phyloP scores from a whole-genome alignment of 2,329 filamentous ascomycete genomes.

The Leptographium flavum region DNA sequence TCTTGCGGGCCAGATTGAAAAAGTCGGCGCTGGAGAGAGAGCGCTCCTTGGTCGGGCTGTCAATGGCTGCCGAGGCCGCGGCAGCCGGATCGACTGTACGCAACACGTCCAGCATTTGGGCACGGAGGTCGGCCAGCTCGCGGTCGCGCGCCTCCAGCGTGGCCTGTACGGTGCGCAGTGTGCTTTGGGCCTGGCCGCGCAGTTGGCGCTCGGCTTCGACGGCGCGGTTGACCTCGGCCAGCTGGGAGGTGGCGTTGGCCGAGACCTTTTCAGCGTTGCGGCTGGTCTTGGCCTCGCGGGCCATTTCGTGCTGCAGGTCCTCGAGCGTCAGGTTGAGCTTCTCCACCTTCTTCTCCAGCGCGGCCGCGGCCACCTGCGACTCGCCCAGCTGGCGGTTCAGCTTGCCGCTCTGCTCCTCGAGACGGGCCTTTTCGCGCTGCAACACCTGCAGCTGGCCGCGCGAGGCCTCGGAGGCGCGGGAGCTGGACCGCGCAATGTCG shows the following conservation, averaged over 20 bases:
- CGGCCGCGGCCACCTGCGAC: conserved; percentile 65
- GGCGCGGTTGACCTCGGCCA: conserved; percentile 78
- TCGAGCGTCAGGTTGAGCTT: conserved; percentile 80
- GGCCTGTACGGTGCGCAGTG: conserved; percentile 65
- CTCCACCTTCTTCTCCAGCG: conserved; percentile 86
- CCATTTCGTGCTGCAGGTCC: conserved; percentile 84
- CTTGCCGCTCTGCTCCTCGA: conserved; percentile 71
- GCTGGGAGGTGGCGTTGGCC: conserved; percentile 64
- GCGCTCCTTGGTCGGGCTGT: conserved; percentile 1
- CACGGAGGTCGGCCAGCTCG: conserved; percentile 67
- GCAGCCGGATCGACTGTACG: conserved; percentile 74
- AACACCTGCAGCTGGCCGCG: conserved; percentile 62
- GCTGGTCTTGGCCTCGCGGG: conserved; percentile 76
- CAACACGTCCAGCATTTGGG: conserved; percentile 67
- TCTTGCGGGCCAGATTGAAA: conserved; percentile 72
- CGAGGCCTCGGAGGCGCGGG: conserved; percentile 71
- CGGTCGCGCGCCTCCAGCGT: conserved; percentile 67
- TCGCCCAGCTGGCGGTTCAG: conserved; percentile 77
- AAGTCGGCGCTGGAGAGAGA: conserved; percentile 7
- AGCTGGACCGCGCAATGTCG: conserved; percentile 83
- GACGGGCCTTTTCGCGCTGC: conserved; percentile 67
- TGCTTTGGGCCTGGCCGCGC: conserved; percentile 71
- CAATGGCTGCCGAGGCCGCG: conserved; percentile 15
- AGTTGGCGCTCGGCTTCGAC: conserved; percentile 84
- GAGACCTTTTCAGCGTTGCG: conserved; percentile 82